Evolutionary conservation across 2,329 filamentous ascomycete species (phyloP), one percentile per base, ranked within the genome.

Genomic region (Boeremia lycopersici): DNA sequence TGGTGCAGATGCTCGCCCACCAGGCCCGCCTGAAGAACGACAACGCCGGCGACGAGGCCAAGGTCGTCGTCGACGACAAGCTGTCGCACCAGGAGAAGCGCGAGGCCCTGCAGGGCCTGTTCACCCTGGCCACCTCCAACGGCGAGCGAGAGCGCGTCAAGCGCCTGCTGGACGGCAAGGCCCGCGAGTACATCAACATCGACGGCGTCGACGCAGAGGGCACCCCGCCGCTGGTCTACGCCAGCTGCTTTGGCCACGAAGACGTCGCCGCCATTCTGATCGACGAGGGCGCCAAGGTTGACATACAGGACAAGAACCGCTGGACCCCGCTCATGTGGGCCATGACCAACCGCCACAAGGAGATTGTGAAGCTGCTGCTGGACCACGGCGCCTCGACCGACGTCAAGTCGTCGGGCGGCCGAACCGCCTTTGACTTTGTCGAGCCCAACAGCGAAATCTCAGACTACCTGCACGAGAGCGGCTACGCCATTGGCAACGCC

Each of bases 301-400:
- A 99, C 77, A 89, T 89, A 67, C 93, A 98, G 76, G 95, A 99
- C 73, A 90, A 89, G 60, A 98, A 98, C 72, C 89, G 96, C 71
- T 99, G 95, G 95, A 98, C 91, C 68, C 90, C 95, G 12, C 82
- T 99, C 57, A 99, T 99, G 93, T 99, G 95, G 95, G 93, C 95
- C 44, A 98, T 98, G 91, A 99, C 95, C 51, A 99, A 99, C 75
- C 82, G 93, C 53, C 95, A 99, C 77, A 98, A 98, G 77, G 88
- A 87, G 42, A 99, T 99, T 63, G 93, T 93, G 31, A 98, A 98
- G 76, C 82, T 92, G 10, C 80, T 99, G 13, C 84, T 99, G 30
- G 93, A 99, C 73, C 90, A 95, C 68, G 93, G 93, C 13, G 95
- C 95, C 17, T 96, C 93, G n/a, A 89, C 93, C 3, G 93, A 98